A percentile compares a stretch with the other conserved stretches of the same genome.
Evolutionary conservation across 805 yeast genomes (phyloP).

Genomic region (Wickerhamomyces bovis): DNA sequence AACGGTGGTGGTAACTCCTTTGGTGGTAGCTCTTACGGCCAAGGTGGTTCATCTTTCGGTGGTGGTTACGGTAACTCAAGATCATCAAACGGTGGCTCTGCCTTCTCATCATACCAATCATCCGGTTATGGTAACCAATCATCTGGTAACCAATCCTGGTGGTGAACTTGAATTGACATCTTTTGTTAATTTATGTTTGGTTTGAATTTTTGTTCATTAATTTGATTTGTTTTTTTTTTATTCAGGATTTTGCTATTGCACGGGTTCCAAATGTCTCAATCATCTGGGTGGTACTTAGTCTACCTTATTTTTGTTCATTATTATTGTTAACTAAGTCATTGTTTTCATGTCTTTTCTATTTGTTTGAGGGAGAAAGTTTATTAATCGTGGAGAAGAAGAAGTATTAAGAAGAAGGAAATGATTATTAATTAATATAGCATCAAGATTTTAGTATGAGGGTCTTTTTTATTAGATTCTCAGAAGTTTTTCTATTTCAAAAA

Average conservation of each 20-base stretch:
- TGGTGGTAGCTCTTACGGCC: slow-evolving; percentile 5
- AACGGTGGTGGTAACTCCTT: slow-evolving; percentile 10
- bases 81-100: slow-evolving; percentile 5
- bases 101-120: slow-evolving; percentile 7
- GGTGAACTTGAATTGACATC: slow-evolving; percentile 8
- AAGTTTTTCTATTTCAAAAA: not conserved
- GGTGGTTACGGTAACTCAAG: slow-evolving; percentile 13
- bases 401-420: not conserved
- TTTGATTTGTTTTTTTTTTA: slow-evolving; percentile 2
- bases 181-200: slow-evolving; percentile 4
- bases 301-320: slow-evolving; percentile 1
- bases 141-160: slow-evolving; percentile 16
- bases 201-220: not conserved
- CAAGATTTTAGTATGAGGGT: not conserved
- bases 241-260: slow-evolving; percentile 1
- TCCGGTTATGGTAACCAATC: slow-evolving; percentile 19
- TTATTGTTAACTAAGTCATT: slow-evolving; percentile 1
- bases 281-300: slow-evolving; percentile 5
- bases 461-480: not conserved
- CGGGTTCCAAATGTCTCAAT: slow-evolving; percentile 13
- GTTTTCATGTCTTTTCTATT: slow-evolving; percentile 2
- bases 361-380: not conserved
- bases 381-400: slow-evolving; percentile 1
- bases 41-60: slow-evolving; percentile 10
- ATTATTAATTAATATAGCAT: not conserved